These are phyloP conservation scores for Trichoderma afroharzianum DNA, from an alignment of 2,329 filamentous ascomycete genomes.

Conservation along the genomic window DNA sequence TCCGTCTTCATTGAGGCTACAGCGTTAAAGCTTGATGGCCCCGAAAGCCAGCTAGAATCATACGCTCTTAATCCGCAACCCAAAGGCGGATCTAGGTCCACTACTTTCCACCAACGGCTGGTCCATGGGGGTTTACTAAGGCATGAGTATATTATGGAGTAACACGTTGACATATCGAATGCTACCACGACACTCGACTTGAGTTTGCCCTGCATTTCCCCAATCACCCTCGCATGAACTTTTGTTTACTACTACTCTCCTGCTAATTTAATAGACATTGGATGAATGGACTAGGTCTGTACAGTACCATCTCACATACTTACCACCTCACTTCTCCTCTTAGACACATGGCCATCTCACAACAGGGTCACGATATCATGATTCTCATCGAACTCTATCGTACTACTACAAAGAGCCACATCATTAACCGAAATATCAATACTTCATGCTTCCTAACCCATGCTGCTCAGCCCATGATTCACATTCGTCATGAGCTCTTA, in stretches of 20 bases:
- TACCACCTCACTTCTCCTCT: background rate
- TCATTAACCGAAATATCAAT: background rate
- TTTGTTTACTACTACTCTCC: background rate
- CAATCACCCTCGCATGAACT: background rate
- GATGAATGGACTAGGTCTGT: background rate
- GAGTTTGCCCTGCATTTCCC: background rate
- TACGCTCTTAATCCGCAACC: background rate
- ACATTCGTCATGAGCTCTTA: background rate
- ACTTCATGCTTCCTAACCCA: background rate
- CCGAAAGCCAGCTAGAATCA: background rate
- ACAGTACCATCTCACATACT: background rate
- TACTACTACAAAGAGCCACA: background rate
- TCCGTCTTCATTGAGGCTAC: background rate
- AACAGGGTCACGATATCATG: background rate
- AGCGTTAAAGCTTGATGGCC: background rate
- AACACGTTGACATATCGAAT: background rate
- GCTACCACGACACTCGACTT: background rate
- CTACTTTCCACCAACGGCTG: background rate
- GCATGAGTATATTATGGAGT: background rate
- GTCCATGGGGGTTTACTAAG: background rate
- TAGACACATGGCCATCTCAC: background rate
- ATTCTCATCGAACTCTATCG: background rate
- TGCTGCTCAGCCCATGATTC: background rate
- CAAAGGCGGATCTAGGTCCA: background rate
- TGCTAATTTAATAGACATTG: background rate